These are phyloP conservation scores for Primulina huaijiensis DNA, from an alignment of 257 asterid genomes.

Conservation along the genomic window DNA sequence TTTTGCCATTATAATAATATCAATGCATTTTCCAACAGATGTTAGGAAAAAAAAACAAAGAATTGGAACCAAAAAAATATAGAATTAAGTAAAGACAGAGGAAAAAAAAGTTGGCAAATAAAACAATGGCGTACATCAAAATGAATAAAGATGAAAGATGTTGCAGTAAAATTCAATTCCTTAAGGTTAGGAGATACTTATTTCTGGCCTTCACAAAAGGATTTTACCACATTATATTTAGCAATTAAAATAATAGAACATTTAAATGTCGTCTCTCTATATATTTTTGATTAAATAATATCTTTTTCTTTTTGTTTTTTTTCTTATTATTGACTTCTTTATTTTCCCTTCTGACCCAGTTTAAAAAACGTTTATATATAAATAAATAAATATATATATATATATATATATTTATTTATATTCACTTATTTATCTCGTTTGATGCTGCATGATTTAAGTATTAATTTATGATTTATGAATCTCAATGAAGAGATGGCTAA, in stretches of 20 bases:
- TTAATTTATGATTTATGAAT: too few species aligned
- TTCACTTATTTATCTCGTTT: too few species aligned
- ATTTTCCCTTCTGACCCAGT: too few species aligned
- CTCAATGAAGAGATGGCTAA: too few species aligned
- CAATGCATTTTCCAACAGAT: too few species aligned
- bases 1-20: too few species aligned
- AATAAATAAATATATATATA: too few species aligned
- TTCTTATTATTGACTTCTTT: neutral
- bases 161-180: constrained; percentile 19
- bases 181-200: constrained; percentile 32
- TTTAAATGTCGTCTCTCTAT: constrained; percentile 10
- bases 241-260: constrained; percentile 13
- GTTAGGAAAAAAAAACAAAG: neutral
- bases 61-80: neutral
- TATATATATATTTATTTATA: too few species aligned
- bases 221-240: constrained; percentile 12
- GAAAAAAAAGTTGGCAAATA: constrained; percentile 1
- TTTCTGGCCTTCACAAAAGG: constrained; percentile 33
- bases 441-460: too few species aligned
- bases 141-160: constrained; percentile 25
- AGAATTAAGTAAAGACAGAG: neutral
- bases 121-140: constrained; percentile 17
- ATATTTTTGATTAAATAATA: neutral
- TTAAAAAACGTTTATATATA: too few species aligned
- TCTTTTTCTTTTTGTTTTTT: too few species aligned